Evolutionary conservation across 495 filamentous ascomycete genomes (phyloP).

Genomic region (Tetracladium marchalianum): DNA sequence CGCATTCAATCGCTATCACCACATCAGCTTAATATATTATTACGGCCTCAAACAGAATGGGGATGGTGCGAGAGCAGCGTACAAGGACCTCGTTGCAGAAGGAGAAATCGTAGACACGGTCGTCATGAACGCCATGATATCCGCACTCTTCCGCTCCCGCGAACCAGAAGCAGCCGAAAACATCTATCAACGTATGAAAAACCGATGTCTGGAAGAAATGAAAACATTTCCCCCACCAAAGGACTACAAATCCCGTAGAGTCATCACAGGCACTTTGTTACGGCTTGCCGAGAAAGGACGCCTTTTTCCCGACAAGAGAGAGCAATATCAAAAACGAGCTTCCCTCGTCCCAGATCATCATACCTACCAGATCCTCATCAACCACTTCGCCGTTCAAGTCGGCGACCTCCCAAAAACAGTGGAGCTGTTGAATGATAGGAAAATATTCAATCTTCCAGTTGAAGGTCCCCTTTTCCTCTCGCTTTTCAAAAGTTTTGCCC

Average conservation of each 20-base stretch:
- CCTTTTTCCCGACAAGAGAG: slow-evolving; percentile 28
- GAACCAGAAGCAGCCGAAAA: slow-evolving; percentile 64
- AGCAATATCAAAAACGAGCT: slow-evolving; percentile 41
- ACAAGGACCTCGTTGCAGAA: slow-evolving; percentile 62
- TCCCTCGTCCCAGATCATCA: slow-evolving; percentile 49
- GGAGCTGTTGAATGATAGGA: slow-evolving; percentile 57
- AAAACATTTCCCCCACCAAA: slow-evolving; percentile 24
- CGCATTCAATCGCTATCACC: slow-evolving; percentile 59
- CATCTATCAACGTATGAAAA: slow-evolving; percentile 76
- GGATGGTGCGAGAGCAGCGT: slow-evolving; percentile 57
- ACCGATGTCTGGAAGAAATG: slow-evolving; percentile 31
- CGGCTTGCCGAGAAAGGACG: slow-evolving; percentile 36
- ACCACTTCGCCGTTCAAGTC: slow-evolving; percentile 37
- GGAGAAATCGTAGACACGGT: slow-evolving; percentile 85
- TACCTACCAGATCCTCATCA: slow-evolving; percentile 57
- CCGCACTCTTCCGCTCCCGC: slow-evolving; percentile 60
- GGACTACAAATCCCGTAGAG: slow-evolving; percentile 36
- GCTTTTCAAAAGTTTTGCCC: slow-evolving; percentile 65
- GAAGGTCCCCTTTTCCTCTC: slow-evolving; percentile 54
- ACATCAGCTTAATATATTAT: slow-evolving; percentile 73
- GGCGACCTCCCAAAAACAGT: slow-evolving; percentile 49
- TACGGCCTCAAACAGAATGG: slow-evolving; percentile 62
- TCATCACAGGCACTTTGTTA: slow-evolving; percentile 44
- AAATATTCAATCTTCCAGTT: slow-evolving; percentile 39
- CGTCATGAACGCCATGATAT: slow-evolving; percentile 76